Evolutionary conservation across 1,284 basidiomycete species (phyloP), one percentile per base, ranked within the genome.

Genomic region (Schizopora paradoxa): DNA sequence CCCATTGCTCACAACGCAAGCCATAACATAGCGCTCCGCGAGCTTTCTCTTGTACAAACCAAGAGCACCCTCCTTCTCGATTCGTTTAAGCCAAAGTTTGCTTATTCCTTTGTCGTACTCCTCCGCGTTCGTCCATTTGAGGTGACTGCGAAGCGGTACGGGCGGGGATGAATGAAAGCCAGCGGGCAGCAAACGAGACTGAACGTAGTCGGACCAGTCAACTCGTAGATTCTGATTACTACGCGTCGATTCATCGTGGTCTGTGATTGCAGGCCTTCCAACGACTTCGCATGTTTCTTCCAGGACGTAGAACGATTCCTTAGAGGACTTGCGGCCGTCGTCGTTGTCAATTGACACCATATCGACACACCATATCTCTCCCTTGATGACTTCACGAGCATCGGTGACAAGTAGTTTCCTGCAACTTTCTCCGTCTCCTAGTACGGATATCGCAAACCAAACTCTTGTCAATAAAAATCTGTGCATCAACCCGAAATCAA

Each of bases 241-340:
- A 34, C 47, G 26, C 6, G 45, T 41, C 11, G 60, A 31, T 14
- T 7, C 23, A 21, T n/a, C 7, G 18, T 19, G n/a, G 21, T 22
- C 18, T n/a, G 13, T 23, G n/a, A 31, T 7, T 5, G 38, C 39
- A 1, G 63, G 59, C 25, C 59, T 63, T 2, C 82, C 82, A 46
- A 86, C 70, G 22, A 81, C 77, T 58, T 87, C 84, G 54, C 84
- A 85, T 0, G 84, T 87, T 11, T 70, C 56, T 50, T 82, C 80
- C 0, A 87, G 62, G 25, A 84, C 74, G 54, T 78, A 76, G 51
- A 74, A 69, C 2, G 56, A 60, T 45, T 70, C 62, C 2, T 47
- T 57, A 45, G 14, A 23, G 23, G 18, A 25, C 31, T 31, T 43
- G 14, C 27, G 8, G 28, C 14, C 6, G 34, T 45, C 40, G 5